A percentile compares a stretch with the other conserved stretches of the same genome.
Evolutionary conservation across 495 filamentous ascomycete species (phyloP).

Genomic region (Talaromyces thailandensis): DNA sequence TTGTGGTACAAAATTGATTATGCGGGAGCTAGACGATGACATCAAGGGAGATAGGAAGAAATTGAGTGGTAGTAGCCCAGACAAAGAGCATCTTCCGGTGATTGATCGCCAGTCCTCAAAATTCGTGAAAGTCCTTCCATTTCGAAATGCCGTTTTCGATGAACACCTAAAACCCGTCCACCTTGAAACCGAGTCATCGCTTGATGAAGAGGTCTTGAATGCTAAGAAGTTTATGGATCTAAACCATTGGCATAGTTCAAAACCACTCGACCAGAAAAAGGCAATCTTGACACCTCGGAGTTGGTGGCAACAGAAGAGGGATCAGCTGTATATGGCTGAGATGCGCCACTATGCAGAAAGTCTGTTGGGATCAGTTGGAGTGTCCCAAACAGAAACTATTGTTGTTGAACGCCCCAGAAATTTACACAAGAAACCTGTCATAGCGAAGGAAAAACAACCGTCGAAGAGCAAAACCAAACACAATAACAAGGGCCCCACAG

Average conservation of each 20-base stretch:
- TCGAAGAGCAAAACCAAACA: neutral
- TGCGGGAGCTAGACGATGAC: neutral
- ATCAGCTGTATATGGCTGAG: neutral
- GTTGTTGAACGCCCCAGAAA: neutral
- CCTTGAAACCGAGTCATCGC: neutral
- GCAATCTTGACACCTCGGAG: neutral
- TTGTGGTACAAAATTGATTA: neutral
- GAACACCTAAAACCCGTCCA: constrained; percentile 30
- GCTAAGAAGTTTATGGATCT: neutral
- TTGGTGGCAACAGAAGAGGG: neutral
- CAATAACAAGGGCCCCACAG: neutral
- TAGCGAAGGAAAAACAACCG: neutral
- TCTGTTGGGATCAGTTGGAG: neutral
- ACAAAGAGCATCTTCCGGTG: neutral
- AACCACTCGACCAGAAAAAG: neutral
- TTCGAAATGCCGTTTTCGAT: constrained; percentile 51
- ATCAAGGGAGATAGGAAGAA: neutral
- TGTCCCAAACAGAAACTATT: neutral
- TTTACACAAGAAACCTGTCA: neutral
- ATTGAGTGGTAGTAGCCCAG: neutral
- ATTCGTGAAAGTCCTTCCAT: constrained; percentile 41
- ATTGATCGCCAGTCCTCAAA: neutral
- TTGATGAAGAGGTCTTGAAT: neutral
- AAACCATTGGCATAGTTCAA: neutral
- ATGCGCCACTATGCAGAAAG: neutral